phyloP scores from a whole-genome alignment of 257 asterid species.

The Rubia yunnanensis region DNA sequence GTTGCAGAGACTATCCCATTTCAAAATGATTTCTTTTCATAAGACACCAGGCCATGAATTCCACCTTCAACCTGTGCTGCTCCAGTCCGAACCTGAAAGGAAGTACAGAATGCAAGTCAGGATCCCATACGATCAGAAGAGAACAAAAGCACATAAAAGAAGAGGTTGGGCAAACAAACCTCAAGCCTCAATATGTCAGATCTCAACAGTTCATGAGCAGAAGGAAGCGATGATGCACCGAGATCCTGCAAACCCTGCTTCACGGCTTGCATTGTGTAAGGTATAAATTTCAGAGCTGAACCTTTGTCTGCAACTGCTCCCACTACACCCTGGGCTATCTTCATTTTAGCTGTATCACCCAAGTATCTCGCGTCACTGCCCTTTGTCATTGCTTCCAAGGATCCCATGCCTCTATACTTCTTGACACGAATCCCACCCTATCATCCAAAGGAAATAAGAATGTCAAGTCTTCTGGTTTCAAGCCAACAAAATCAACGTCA shows the following conservation, averaged over 20 bases:
- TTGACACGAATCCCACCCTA: slow-evolving; percentile 57
- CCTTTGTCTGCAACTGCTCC: slow-evolving; percentile 91
- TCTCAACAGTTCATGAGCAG: slow-evolving; percentile 72
- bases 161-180: slow-evolving; percentile 27
- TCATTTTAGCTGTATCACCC: slow-evolving; percentile 78
- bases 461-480: not conserved
- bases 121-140: slow-evolving; percentile 16
- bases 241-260: slow-evolving; percentile 96
- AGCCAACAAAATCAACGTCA: not conserved
- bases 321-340: slow-evolving; percentile 92
- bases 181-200: slow-evolving; percentile 65
- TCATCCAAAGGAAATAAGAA: not conserved
- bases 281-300: slow-evolving; percentile 64
- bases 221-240: slow-evolving; percentile 78
- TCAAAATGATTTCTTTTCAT: slow-evolving; percentile 52
- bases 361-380: slow-evolving; percentile 91
- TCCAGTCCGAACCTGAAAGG: slow-evolving; percentile 57
- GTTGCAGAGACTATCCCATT: not conserved
- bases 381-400: slow-evolving; percentile 85
- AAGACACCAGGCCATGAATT: slow-evolving; percentile 49
- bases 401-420: slow-evolving; percentile 88
- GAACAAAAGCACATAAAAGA: slow-evolving; percentile 18
- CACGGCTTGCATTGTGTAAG: slow-evolving; percentile 85
- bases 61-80: slow-evolving; percentile 82
- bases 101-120: not conserved